Conservation (phyloP, 192 early-diverging fungal species). For the Coemansia sp. region DNA sequence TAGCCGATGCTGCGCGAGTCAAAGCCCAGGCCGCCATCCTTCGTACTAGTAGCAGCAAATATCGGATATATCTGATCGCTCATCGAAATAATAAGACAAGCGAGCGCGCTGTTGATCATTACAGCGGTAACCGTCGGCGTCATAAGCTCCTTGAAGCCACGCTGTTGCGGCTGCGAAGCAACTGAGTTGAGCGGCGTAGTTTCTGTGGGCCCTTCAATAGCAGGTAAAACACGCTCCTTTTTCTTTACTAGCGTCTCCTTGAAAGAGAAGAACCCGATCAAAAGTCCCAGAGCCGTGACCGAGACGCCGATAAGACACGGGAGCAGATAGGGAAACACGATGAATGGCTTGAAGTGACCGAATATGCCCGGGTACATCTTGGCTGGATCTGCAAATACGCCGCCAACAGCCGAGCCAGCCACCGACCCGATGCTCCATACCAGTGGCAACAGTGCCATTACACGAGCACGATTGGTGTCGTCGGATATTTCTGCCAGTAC, state of each 20-base stretch:
- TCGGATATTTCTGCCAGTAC: too few relatives aligned
- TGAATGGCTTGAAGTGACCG: too few relatives aligned
- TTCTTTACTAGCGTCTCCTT: slow-evolving; percentile 60
- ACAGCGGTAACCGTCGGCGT: slow-evolving; percentile 14
- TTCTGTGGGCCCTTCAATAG: not conserved
- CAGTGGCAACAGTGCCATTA: slow-evolving; percentile 77
- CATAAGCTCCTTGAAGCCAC: slow-evolving; percentile 12
- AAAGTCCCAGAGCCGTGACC: too few relatives aligned
- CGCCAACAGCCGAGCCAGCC: slow-evolving; percentile 70
- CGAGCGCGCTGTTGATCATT: slow-evolving; percentile 10
- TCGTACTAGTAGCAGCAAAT: too few relatives aligned
- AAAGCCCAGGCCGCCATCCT: too few relatives aligned
- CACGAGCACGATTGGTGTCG: slow-evolving; percentile 71
- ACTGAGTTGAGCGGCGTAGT: slow-evolving; percentile 8
- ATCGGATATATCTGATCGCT: too few relatives aligned
- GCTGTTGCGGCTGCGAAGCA: too few relatives aligned
- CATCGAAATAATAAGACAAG: slow-evolving; percentile 39
- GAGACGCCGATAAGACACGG: too few relatives aligned
- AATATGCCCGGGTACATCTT: slow-evolving; percentile 68
- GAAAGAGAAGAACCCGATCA: slow-evolving; percentile 65
- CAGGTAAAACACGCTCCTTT: not conserved
- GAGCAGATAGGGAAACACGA: too few relatives aligned
- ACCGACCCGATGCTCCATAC: slow-evolving; percentile 67
- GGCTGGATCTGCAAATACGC: too few relatives aligned
- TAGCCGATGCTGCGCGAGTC: too few relatives aligned